Evolutionary conservation across 805 yeast species (phyloP).

Genomic region (Candida golubevii): DNA sequence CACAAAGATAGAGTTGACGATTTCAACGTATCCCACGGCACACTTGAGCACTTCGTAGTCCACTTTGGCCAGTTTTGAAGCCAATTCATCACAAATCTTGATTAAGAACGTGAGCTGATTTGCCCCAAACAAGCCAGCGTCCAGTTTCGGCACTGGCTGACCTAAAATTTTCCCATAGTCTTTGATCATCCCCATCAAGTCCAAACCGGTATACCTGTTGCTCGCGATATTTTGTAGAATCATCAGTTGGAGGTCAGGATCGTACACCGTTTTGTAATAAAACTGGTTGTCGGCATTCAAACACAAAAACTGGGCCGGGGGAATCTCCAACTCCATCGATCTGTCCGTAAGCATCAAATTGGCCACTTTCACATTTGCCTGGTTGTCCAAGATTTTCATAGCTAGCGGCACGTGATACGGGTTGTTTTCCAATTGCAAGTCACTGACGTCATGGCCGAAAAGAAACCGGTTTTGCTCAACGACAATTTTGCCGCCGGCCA

Average conservation of each 20-base stretch:
- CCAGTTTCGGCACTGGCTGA: conserved; percentile 13
- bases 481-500: conserved; percentile 21
- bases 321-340: conserved; percentile 27
- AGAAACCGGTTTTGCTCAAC: conserved; percentile 39
- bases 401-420: conserved; percentile 62
- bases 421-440: conserved; percentile 45
- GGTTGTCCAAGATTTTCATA: conserved; percentile 26
- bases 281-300: conserved; percentile 46
- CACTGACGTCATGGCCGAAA: conserved; percentile 19
- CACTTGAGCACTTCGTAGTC: conserved; percentile 33
- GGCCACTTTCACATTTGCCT: conserved; percentile 28
- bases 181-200: conserved; percentile 32
- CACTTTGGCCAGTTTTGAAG: conserved; percentile 19
- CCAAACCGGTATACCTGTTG: conserved; percentile 23
- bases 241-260: conserved; percentile 14
- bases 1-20: conserved; percentile 27
- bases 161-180: conserved; percentile 41
- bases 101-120: conserved; percentile 25
- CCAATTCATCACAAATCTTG: conserved; percentile 24
- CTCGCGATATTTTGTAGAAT: conserved; percentile 21
- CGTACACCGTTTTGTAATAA: conserved; percentile 48
- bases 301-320: conserved; percentile 29
- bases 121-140: conserved; percentile 22
- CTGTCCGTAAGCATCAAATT: conserved; percentile 45
- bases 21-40: conserved; percentile 32